Evolutionary conservation across 2,329 filamentous ascomycete genomes (phyloP).

Genomic region (Fusarium staphyleae): DNA sequence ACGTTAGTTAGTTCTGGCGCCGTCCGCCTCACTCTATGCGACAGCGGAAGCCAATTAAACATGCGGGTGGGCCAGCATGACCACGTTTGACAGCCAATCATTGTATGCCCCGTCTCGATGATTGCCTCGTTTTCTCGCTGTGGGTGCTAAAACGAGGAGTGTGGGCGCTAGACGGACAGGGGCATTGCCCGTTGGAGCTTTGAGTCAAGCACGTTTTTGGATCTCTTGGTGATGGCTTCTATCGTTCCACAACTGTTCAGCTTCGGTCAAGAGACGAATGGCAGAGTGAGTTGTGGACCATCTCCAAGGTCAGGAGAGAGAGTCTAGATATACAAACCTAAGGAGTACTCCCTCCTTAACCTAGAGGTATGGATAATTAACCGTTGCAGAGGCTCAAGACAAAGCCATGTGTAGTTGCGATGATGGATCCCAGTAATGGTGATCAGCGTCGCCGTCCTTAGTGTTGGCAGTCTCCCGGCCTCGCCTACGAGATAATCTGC

Average conservation of each 20-base stretch:
- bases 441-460: conserved; percentile 30
- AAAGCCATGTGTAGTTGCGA: too few relatives aligned
- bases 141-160: conserved; percentile 34
- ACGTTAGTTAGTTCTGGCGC: too few relatives aligned
- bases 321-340: too few relatives aligned
- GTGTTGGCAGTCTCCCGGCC: conserved; percentile 20
- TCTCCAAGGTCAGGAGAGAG: too few relatives aligned
- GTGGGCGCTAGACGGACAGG: conserved; percentile 14
- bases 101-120: conserved; percentile 36
- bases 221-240: conserved; percentile 23
- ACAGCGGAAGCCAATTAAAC: conserved; percentile 38
- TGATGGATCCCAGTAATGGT: conserved; percentile 1
- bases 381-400: too few relatives aligned
- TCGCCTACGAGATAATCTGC: conserved; percentile 32
- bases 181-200: conserved; percentile 26
- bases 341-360: too few relatives aligned
- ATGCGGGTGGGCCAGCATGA: conserved; percentile 32
- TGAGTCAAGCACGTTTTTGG: conserved; percentile 10
- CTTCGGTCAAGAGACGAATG: too few relatives aligned
- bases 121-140: conserved; percentile 41
- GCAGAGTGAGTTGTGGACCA: too few relatives aligned
- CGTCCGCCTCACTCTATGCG: conserved; percentile 41
- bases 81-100: conserved; percentile 37
- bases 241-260: not conserved
- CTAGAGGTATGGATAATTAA: too few relatives aligned